phyloP scores from a whole-genome alignment of 257 asterid genomes.

The Nicotiana tabacum region DNA sequence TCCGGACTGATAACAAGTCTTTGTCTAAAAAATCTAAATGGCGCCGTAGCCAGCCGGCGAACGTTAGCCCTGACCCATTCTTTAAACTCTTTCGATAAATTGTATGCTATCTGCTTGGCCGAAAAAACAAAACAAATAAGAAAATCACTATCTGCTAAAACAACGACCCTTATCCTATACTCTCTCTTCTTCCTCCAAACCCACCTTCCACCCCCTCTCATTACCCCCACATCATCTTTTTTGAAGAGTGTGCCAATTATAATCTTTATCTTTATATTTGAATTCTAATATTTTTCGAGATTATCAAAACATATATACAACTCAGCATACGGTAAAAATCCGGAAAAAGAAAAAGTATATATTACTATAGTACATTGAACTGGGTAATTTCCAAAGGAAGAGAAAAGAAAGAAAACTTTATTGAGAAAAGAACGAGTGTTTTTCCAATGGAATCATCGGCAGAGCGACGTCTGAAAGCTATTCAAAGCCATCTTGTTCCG shows the following conservation, averaged over 20 bases:
- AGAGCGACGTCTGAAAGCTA: constrained; percentile 67
- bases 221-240: constrained; percentile 18
- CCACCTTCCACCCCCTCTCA: background rate
- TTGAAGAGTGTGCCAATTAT: constrained; percentile 46
- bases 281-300: background rate
- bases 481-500: constrained; percentile 56
- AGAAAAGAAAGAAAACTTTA: background rate
- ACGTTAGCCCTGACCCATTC: background rate
- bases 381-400: background rate
- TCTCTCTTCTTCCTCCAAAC: background rate
- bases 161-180: constrained; percentile 31
- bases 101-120: no score
- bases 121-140: no score
- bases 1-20: no score
- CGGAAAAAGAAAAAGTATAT: background rate
- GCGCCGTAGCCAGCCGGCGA: no score
- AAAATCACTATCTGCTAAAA: background rate
- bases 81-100: background rate
- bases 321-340: background rate
- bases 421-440: background rate
- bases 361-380: background rate
- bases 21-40: no score
- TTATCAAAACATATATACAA: background rate
- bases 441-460: constrained; percentile 47
- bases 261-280: background rate